Evolutionary conservation across 75 land plant genomes (phyloP).

Genomic region (Gnetum montanum): DNA sequence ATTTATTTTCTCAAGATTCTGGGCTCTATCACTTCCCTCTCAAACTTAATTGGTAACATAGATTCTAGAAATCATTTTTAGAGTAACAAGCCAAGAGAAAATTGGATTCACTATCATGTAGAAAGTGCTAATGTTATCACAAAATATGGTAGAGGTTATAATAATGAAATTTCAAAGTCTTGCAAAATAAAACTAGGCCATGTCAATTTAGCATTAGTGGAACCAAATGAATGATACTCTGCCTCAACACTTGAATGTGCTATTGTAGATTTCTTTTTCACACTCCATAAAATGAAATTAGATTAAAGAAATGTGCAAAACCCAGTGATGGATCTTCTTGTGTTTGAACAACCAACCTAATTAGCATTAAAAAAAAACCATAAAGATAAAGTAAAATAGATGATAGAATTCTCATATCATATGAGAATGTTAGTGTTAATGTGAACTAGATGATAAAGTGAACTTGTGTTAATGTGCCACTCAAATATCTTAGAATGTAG

Average conservation of each 20-base stretch:
- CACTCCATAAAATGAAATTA: slow-evolving; percentile 15
- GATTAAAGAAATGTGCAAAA: slow-evolving; percentile 13
- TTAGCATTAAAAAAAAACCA: slow-evolving; percentile 12
- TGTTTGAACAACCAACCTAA: slow-evolving; percentile 16
- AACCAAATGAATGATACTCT: slow-evolving; percentile 18
- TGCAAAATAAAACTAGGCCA: slow-evolving; percentile 12
- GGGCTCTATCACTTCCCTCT: background rate
- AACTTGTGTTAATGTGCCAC: background rate
- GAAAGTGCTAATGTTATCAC: slow-evolving; percentile 1
- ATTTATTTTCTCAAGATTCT: background rate
- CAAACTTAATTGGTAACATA: background rate
- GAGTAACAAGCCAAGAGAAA: background rate
- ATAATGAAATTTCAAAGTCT: background rate
- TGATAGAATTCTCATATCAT: background rate
- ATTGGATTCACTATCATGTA: background rate
- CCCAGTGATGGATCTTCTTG: slow-evolving; percentile 15
- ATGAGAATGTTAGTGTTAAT: too few species aligned
- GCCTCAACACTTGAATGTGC: slow-evolving; percentile 20
- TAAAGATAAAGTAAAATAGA: background rate
- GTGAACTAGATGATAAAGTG: too few species aligned
- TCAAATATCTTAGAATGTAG: background rate
- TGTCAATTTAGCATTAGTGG: slow-evolving; percentile 13
- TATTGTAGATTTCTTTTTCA: slow-evolving; percentile 22
- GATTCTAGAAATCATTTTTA: background rate
- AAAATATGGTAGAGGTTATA: background rate